Evolutionary conservation across 192 early-diverging fungal species (phyloP).

Genomic region (Rhizoclosmatium globosum): DNA sequence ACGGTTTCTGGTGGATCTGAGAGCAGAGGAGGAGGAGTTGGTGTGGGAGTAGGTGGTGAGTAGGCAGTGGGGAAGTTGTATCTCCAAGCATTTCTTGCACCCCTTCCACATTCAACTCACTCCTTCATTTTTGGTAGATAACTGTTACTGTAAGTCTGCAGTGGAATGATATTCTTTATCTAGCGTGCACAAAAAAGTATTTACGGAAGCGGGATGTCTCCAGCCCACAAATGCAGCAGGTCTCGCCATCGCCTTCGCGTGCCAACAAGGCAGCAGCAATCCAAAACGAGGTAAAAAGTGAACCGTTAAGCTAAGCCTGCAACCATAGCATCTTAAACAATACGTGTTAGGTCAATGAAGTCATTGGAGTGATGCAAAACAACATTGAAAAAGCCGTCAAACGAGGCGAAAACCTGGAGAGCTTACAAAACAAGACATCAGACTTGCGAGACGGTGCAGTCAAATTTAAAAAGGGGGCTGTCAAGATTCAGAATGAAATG

Average conservation of each 20-base stretch:
- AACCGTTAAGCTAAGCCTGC: not conserved
- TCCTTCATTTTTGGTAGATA: no score
- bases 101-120: no score
- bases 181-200: no score
- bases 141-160: no score
- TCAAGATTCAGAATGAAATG: constrained; percentile 57
- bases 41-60: no score
- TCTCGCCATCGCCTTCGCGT: not conserved
- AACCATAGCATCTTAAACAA: constrained; percentile 15
- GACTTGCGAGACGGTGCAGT: constrained; percentile 72
- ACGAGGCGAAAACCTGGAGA: constrained; percentile 85
- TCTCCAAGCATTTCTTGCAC: no score
- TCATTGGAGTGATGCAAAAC: constrained; percentile 90
- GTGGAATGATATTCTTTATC: no score
- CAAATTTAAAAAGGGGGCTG: constrained; percentile 82
- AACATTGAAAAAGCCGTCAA: constrained; percentile 88
- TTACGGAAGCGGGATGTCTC: no score
- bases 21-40: no score
- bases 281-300: not conserved
- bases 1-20: no score
- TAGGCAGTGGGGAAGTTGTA: no score
- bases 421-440: constrained; percentile 82
- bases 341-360: constrained; percentile 77
- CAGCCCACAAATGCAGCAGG: not conserved
- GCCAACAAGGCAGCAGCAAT: not conserved